Conservation (phyloP, 805 yeast genomes). For the Kodamaea hsintzibuensis region DNA sequence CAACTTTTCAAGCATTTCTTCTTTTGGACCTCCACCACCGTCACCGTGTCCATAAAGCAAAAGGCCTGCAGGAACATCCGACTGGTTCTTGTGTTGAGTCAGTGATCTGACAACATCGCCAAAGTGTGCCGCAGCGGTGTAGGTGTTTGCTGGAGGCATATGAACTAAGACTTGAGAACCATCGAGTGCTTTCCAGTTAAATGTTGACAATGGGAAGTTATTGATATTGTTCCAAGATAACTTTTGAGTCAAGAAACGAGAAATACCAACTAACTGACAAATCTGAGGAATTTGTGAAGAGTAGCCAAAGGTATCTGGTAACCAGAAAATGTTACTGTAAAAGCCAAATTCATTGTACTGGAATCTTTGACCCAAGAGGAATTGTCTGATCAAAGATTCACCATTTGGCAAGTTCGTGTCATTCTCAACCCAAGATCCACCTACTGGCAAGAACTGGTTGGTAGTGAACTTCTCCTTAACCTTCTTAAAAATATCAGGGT, state of each 20-base stretch:
- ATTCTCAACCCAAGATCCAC: constrained; percentile 98
- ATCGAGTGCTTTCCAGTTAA: constrained; percentile 94
- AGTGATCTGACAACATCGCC: constrained; percentile 87
- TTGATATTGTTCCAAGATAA: constrained; percentile 96
- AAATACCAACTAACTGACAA: constrained; percentile 83
- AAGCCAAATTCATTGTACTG: constrained; percentile 77
- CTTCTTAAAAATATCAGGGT: constrained; percentile 73
- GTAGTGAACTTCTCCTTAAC: constrained; percentile 65
- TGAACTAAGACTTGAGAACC: constrained; percentile 92
- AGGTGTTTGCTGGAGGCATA: constrained; percentile 98
- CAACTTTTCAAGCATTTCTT: constrained; percentile 89
- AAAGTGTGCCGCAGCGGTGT: constrained; percentile 89
- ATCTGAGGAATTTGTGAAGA: constrained; percentile 94
- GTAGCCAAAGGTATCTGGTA: constrained; percentile 97
- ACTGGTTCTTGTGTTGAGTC: constrained; percentile 78
- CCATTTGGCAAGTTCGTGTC: constrained; percentile 97
- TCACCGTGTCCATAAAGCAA: constrained; percentile 92
- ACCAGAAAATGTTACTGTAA: constrained; percentile 81
- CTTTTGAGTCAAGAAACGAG: constrained; percentile 87
- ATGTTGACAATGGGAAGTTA: constrained; percentile 83
- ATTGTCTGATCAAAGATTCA: constrained; percentile 86
- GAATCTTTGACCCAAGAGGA: constrained; percentile 86
- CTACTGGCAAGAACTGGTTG: constrained; percentile 84
- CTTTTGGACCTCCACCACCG: constrained; percentile 98
- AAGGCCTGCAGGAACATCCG: constrained; percentile 77